These are phyloP conservation scores for Martiniozyma abietophila DNA, from an alignment of 805 yeast species.

Conservation along the genomic window DNA sequence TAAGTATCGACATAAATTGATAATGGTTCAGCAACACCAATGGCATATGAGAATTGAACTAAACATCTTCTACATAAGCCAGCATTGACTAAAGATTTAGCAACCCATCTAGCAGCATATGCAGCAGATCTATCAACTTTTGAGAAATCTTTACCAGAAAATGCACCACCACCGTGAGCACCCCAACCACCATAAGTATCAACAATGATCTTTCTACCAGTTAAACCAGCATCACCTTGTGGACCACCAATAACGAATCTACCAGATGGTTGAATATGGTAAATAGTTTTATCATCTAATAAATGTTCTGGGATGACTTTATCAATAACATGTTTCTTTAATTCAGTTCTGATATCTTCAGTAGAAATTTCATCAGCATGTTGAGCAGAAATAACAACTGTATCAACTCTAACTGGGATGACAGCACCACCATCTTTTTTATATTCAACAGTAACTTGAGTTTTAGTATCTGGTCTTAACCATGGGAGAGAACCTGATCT, in stretches of 20 bases:
- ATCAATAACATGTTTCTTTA: constrained; percentile 72
- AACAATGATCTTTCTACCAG: constrained; percentile 98
- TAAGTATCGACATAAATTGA: constrained; percentile 96
- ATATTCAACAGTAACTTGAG: constrained; percentile 98
- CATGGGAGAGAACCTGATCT: constrained; percentile 90
- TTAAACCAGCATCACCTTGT: constrained; percentile 99
- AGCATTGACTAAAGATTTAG: constrained; percentile 93
- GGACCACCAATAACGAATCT: constrained; percentile 99
- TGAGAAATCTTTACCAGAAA: constrained; percentile 99
- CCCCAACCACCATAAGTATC: constrained; percentile 99
- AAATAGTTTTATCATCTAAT: constrained; percentile 89
- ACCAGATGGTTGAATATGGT: constrained; percentile 99
- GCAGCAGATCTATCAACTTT: constrained; percentile 99
- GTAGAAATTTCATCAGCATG: constrained; percentile 95
- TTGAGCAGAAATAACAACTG: constrained; percentile 95
- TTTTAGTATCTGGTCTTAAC: constrained; percentile 99
- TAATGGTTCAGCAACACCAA: constrained; percentile 99
- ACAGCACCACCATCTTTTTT: constrained; percentile 91
- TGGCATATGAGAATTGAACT: constrained; percentile 98
- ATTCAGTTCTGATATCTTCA: constrained; percentile 77
- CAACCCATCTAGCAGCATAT: constrained; percentile 99
- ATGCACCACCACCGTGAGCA: constrained; percentile 99
- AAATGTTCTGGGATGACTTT: constrained; percentile 86
- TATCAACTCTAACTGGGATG: constrained; percentile 92
- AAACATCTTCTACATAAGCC: constrained; percentile 94